Evolutionary conservation across 768 basidiomycete genomes (phyloP).

Genomic region (Podaxis pistillaris): DNA sequence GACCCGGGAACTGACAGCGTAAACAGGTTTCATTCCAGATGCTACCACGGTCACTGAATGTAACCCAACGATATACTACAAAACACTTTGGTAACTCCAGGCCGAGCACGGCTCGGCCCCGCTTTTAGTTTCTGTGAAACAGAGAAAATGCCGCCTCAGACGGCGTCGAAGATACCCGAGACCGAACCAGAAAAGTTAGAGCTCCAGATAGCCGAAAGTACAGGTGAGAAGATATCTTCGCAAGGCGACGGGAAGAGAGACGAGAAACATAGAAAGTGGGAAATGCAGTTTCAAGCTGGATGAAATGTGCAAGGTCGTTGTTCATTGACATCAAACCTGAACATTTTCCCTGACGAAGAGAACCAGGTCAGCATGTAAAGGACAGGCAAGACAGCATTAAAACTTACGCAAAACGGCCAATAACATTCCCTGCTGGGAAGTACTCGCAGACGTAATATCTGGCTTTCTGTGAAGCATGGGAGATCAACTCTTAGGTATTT

Average conservation of each 20-base stretch:
- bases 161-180: not conserved
- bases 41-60: not conserved
- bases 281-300: not conserved
- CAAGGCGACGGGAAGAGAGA: slow-evolving; percentile 3
- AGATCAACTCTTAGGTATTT: slow-evolving; percentile 3
- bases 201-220: slow-evolving; percentile 5
- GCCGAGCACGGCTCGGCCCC: slow-evolving; percentile 1
- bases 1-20: not conserved
- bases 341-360: slow-evolving; percentile 39
- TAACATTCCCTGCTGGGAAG: slow-evolving; percentile 59
- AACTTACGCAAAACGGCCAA: slow-evolving; percentile 59
- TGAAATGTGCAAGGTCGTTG: not conserved
- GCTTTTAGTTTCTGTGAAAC: not conserved
- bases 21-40: slow-evolving; percentile 11
- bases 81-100: not conserved
- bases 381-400: not conserved
- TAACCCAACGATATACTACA: not conserved
- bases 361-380: not conserved
- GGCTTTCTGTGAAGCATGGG: slow-evolving; percentile 38
- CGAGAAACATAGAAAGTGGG: not conserved
- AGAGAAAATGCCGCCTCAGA: slow-evolving; percentile 1
- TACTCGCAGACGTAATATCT: slow-evolving; percentile 73
- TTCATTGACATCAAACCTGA: slow-evolving; percentile 30
- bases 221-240: slow-evolving; percentile 10
- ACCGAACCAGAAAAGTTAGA: slow-evolving; percentile 11